Base-by-base conservation (phyloP, 129 eudicot genomes). In the Saussurea involucrata region DNA sequence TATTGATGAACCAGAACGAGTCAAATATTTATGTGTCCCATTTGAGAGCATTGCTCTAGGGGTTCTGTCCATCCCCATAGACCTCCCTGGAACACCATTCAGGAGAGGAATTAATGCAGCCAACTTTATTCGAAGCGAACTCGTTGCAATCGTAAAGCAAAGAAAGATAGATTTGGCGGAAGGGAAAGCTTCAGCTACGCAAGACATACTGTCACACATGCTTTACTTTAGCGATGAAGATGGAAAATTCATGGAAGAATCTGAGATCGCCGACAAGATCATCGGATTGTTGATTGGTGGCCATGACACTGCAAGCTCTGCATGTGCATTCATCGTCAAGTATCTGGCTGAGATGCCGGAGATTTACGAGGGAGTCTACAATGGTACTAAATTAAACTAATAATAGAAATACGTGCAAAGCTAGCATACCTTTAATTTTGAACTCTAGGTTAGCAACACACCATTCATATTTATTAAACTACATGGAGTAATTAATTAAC, bases 301-400 rank as follows among this genome's bases (percentile, higher is more conserved):
- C 36, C 86, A 76, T 66, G 86, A 82, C 68, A 82, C 86, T 25
- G 82, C 82, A 21, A 82, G 82, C 78, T 68, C 86, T 32, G 78
- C 86, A 5, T 76, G 82, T 55, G 75, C 86, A 0, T 69, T 69
- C 64, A 68, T 82, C 18, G 82, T 72, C 0, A 82, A 76, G 78
- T 82, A 60, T 66, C 86, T 82, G 22, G 86, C 86, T 12, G 82
- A 82, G 74, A 21, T 76, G n/a, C 86, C 86, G 4, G 75, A 82
- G 65, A 27, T 77, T 15, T 77, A 70, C 32, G 74, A 82, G 4
- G 75, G 74, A 32, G 86, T 82, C 77, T 82, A 77, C 65, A 82
- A 82, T 32, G 86, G 86, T 74, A 68, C 31, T 11, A 24, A 20
- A n/a, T n/a, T n/a, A n/a, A 34, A 12, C 8, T 25, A 63, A 9